phyloP scores from a whole-genome alignment of 768 basidiomycete genomes.

The Termitomyces sp. region DNA sequence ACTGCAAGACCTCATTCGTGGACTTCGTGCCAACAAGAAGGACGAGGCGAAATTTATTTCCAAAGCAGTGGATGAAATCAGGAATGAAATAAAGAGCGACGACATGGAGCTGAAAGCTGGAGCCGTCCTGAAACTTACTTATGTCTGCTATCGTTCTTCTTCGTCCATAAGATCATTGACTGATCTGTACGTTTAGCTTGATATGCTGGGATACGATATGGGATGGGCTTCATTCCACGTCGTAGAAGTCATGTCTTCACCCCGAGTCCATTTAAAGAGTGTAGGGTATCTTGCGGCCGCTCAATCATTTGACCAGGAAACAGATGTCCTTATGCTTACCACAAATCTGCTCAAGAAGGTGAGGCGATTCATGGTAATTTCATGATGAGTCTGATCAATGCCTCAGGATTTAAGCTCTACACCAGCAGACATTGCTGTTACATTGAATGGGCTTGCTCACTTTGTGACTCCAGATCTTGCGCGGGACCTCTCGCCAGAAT shows the following conservation, averaged over 20 bases:
- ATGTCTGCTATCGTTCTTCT: slow-evolving; percentile 55
- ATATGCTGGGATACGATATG: slow-evolving; percentile 96
- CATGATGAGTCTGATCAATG: slow-evolving; percentile 15
- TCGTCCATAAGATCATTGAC: not conserved
- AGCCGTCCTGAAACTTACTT: slow-evolving; percentile 93
- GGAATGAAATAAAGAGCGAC: slow-evolving; percentile 83
- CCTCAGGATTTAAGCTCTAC: slow-evolving; percentile 74
- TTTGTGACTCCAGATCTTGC: slow-evolving; percentile 85
- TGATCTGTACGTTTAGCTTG: slow-evolving; percentile 55
- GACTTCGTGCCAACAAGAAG: slow-evolving; percentile 91
- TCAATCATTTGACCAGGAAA: slow-evolving; percentile 89
- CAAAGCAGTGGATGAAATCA: slow-evolving; percentile 91
- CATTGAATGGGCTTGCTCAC: slow-evolving; percentile 78
- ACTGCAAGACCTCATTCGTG: slow-evolving; percentile 91
- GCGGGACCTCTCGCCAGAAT: slow-evolving; percentile 83
- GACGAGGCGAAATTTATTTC: slow-evolving; percentile 91
- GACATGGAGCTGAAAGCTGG: slow-evolving; percentile 98
- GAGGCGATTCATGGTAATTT: slow-evolving; percentile 18
- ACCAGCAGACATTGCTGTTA: slow-evolving; percentile 69
- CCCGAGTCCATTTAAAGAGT: slow-evolving; percentile 86
- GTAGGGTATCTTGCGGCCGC: slow-evolving; percentile 93
- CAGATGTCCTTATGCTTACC: slow-evolving; percentile 95
- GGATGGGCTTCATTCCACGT: slow-evolving; percentile 96
- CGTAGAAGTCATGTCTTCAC: slow-evolving; percentile 96
- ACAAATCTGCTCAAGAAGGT: slow-evolving; percentile 96